Percentiles rank a stretch among this genome's conserved stretches.
phyloP scores from a whole-genome alignment of 2,329 filamentous ascomycete genomes.

The Fusarium globosum region DNA sequence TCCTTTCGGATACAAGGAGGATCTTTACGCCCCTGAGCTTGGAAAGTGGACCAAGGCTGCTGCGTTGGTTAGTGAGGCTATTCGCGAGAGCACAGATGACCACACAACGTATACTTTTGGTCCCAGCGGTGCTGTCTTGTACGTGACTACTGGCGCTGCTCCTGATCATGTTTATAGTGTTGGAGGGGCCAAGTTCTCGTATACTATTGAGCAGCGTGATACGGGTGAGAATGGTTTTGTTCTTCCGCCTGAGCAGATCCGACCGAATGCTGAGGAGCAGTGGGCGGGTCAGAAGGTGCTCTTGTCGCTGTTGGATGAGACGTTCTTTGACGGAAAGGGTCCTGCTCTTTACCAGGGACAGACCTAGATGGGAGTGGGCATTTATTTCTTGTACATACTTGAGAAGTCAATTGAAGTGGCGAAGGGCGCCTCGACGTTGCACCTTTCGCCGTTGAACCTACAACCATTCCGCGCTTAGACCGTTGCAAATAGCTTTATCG shows the following conservation, averaged over 20 bases:
- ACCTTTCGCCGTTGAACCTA: background rate
- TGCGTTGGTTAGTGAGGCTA: slow-evolving; percentile 41
- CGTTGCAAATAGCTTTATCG: background rate
- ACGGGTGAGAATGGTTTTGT: slow-evolving; percentile 52
- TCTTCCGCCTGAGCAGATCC: slow-evolving; percentile 52
- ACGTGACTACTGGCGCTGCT: slow-evolving; percentile 49
- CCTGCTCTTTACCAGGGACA: slow-evolving; percentile 35
- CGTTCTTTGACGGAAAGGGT: slow-evolving; percentile 50
- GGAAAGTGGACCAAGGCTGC: slow-evolving; percentile 55
- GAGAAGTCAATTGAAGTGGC: background rate
- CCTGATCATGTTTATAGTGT: slow-evolving; percentile 46
- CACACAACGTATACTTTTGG: slow-evolving; percentile 52
- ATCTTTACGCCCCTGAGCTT: slow-evolving; percentile 52
- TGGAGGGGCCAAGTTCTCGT: slow-evolving; percentile 50
- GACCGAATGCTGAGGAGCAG: slow-evolving; percentile 52
- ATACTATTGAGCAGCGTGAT: slow-evolving; percentile 53
- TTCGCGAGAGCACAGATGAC: slow-evolving; percentile 47
- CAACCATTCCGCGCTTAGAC: background rate
- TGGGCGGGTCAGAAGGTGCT: slow-evolving; percentile 52
- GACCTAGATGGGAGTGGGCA: background rate
- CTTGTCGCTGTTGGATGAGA: slow-evolving; percentile 47
- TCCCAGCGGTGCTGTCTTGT: slow-evolving; percentile 52
- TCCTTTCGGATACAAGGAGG: slow-evolving; percentile 60
- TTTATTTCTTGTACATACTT: background rate
- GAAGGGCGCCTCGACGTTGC: background rate